Percentiles rank a stretch among this genome's conserved stretches.
Evolutionary conservation across 768 basidiomycete genomes (phyloP).

Genomic region (Boletus barrowsii): DNA sequence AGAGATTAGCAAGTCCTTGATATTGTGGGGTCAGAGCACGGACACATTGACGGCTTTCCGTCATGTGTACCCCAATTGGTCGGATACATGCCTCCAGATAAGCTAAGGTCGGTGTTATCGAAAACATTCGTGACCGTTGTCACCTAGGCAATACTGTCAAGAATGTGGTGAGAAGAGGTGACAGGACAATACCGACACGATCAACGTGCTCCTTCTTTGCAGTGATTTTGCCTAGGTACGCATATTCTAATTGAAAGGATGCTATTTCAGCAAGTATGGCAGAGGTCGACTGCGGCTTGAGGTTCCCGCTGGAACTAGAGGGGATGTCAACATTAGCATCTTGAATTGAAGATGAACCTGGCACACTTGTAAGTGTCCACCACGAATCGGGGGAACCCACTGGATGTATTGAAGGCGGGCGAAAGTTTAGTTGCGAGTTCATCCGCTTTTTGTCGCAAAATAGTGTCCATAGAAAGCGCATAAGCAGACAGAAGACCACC

Average conservation of each 20-base stretch:
- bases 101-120: constrained; percentile 41
- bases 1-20: background rate
- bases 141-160: constrained; percentile 34
- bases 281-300: constrained; percentile 29
- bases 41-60: constrained; percentile 48
- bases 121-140: constrained; percentile 47
- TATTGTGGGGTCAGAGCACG: constrained; percentile 17
- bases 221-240: constrained; percentile 77
- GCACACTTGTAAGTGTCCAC: constrained; percentile 64
- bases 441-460: constrained; percentile 68
- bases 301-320: constrained; percentile 2
- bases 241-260: constrained; percentile 79
- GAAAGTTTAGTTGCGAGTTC: constrained; percentile 74
- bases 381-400: constrained; percentile 67
- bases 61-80: constrained; percentile 50
- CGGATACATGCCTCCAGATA: constrained; percentile 63
- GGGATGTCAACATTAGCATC: background rate
- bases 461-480: constrained; percentile 61
- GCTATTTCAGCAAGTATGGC: constrained; percentile 75
- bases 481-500: constrained; percentile 86
- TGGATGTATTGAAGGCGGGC: constrained; percentile 65
- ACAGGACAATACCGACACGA: constrained; percentile 38
- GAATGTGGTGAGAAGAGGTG: too few relatives aligned
- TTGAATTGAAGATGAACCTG: background rate
- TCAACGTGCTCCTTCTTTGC: constrained; percentile 63